phyloP scores from a whole-genome alignment of 257 asterid genomes.

The Dorcoceras hygrometricum region DNA sequence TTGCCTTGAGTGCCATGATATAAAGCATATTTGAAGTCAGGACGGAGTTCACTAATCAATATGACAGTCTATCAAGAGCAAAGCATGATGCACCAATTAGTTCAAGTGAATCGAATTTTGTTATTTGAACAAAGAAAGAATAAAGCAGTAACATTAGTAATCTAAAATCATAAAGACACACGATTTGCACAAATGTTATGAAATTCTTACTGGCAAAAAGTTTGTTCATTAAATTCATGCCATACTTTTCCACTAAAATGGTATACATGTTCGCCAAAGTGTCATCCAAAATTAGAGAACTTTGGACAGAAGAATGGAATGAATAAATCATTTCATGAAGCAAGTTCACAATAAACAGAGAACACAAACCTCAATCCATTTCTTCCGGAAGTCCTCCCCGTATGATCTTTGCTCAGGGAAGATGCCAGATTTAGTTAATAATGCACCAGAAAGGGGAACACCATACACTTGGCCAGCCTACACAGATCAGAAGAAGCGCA shows the following conservation, averaged over 20 bases:
- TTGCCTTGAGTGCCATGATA: background rate
- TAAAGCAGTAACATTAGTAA: background rate
- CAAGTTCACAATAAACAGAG: slow-evolving; percentile 24
- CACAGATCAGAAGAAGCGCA: background rate
- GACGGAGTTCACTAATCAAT: background rate
- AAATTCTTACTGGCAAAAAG: background rate
- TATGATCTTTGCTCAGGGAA: slow-evolving; percentile 93
- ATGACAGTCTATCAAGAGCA: background rate
- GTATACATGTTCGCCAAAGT: background rate
- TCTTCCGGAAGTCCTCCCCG: slow-evolving; percentile 90
- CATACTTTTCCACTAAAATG: background rate
- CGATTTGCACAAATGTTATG: background rate
- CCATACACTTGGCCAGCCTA: slow-evolving; percentile 99
- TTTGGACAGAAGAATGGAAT: slow-evolving; percentile 15
- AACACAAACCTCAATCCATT: slow-evolving; percentile 92
- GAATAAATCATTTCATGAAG: slow-evolving; percentile 14
- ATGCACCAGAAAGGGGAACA: slow-evolving; percentile 82
- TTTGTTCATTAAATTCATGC: background rate
- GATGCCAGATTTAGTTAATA: slow-evolving; percentile 67
- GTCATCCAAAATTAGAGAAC: slow-evolving; percentile 10
- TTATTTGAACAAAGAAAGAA: background rate
- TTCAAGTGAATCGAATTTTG: background rate
- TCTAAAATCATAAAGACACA: background rate
- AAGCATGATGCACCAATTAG: background rate
- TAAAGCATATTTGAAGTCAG: background rate